These are phyloP conservation scores for Glutinoglossum americanum DNA, from an alignment of 495 filamentous ascomycete species.

Conservation along the genomic window DNA sequence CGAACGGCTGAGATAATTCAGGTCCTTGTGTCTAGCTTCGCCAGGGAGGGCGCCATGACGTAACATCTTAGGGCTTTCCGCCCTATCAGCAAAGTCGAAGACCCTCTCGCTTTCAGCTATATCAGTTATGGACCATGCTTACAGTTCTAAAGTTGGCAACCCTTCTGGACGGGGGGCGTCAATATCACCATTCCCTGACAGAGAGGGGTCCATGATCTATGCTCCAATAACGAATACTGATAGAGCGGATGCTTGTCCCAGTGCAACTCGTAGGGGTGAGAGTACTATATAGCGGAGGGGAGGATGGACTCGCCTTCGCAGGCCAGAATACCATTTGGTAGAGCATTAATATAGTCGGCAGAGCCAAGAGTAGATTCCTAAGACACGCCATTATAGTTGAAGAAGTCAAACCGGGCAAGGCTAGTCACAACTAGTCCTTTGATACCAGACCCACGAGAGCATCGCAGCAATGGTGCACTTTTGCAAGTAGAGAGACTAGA, in stretches of 20 bases:
- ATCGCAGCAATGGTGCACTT: not conserved
- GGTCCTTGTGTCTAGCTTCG: not conserved
- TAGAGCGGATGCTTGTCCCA: not conserved
- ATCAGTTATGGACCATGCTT: not conserved
- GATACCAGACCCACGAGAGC: not conserved
- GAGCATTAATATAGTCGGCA: not conserved
- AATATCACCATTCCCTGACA: not conserved
- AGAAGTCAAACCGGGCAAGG: not conserved
- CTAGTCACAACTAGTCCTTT: not conserved
- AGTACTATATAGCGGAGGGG: not conserved
- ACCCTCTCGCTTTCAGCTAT: not conserved
- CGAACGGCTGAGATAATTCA: not conserved
- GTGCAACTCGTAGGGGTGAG: not conserved
- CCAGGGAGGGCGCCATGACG: not conserved
- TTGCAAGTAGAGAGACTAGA: not conserved
- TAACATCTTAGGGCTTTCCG: not conserved
- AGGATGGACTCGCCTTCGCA: not conserved
- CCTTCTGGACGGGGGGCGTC: not conserved
- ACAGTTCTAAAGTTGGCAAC: not conserved
- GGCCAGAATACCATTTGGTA: not conserved
- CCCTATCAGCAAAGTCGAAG: not conserved
- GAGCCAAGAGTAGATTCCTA: not conserved
- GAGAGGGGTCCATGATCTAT: not conserved
- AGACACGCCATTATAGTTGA: not conserved
- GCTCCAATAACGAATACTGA: not conserved